These are phyloP conservation scores for Pisolithus thermaeus DNA, from an alignment of 1,284 basidiomycete species.

Conservation along the genomic window DNA sequence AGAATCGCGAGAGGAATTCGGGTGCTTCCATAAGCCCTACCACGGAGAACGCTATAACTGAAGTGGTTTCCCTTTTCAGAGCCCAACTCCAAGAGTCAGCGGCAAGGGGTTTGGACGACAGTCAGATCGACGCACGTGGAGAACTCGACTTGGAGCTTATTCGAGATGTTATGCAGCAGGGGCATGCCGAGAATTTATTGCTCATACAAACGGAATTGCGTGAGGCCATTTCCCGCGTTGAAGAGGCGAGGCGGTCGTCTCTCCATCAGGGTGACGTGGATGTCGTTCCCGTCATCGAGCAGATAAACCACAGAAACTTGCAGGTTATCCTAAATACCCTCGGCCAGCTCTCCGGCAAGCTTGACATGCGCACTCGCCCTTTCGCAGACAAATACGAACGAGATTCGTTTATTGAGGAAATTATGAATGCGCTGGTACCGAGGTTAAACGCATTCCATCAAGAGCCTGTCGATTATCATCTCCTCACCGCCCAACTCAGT, in stretches of 20 bases:
- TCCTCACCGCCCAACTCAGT: slow-evolving; percentile 63
- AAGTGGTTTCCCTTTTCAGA: slow-evolving; percentile 62
- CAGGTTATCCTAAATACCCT: slow-evolving; percentile 55
- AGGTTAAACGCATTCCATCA: slow-evolving; percentile 51
- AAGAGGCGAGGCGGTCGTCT: slow-evolving; percentile 19
- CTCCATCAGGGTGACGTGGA: slow-evolving; percentile 21
- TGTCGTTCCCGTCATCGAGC: slow-evolving; percentile 44
- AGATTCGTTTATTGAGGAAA: slow-evolving; percentile 50
- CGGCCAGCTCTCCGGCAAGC: slow-evolving; percentile 52
- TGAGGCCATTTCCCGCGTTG: slow-evolving; percentile 36
- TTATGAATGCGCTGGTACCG: slow-evolving; percentile 58
- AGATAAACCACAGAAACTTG: slow-evolving; percentile 49
- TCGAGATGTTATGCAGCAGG: slow-evolving; percentile 61
- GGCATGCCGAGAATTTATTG: slow-evolving; percentile 53
- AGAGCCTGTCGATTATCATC: slow-evolving; percentile 71
- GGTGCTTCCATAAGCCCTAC: slow-evolving; percentile 33
- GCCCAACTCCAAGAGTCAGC: slow-evolving; percentile 61
- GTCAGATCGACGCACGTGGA: slow-evolving; percentile 62
- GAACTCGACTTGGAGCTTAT: slow-evolving; percentile 74
- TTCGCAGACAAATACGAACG: slow-evolving; percentile 39
- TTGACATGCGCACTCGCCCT: slow-evolving; percentile 47
- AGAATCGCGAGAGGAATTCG: slow-evolving; percentile 14
- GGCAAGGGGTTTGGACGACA: slow-evolving; percentile 52
- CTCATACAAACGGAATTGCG: slow-evolving; percentile 56
- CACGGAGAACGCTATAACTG: slow-evolving; percentile 56